Percentiles rank a stretch among this genome's conserved stretches.
phyloP scores from a whole-genome alignment of 371 early-diverging fungal species.

The Saksenaea oblongispora region DNA sequence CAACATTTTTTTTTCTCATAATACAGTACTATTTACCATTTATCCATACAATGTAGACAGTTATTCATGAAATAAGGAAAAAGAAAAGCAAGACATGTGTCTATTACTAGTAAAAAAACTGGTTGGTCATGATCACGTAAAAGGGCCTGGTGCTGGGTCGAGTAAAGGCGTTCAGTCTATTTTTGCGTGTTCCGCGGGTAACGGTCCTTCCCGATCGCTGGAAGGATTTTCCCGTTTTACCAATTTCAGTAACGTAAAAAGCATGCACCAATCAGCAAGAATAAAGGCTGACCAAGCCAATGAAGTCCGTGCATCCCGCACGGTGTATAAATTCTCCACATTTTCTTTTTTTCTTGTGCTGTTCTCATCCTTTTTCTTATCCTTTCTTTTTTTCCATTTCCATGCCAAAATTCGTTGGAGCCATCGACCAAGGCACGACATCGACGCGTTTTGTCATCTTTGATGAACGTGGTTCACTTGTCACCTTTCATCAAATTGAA shows the following conservation, averaged over 20 bases:
- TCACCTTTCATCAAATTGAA: conserved; percentile 81
- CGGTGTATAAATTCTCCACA: conserved; percentile 5
- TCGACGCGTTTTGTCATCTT: conserved; percentile 94
- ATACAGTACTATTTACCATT: not conserved
- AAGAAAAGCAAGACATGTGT: not conserved
- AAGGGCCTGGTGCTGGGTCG: not conserved
- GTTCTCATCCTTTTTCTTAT: conserved; percentile 7
- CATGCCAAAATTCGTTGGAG: conserved; percentile 66
- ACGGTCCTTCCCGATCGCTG: conserved; percentile 5
- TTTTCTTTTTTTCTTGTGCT: conserved; percentile 7
- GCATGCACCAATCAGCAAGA: not conserved
- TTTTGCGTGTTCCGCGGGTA: not conserved
- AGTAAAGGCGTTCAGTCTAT: not conserved
- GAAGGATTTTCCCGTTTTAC: not conserved
- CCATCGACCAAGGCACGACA: conserved; percentile 96
- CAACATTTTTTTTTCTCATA: not conserved
- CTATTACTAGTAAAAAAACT: not conserved
- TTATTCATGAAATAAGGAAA: not conserved
- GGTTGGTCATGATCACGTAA: conserved; percentile 1
- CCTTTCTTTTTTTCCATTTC: not conserved
- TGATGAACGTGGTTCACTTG: conserved; percentile 74
- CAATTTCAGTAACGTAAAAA: not conserved
- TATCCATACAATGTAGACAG: not conserved
- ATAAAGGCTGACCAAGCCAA: not conserved
- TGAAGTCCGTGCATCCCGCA: conserved; percentile 2